Evolutionary conservation across 2,329 filamentous ascomycete species (phyloP).

Genomic region (Fusarium buharicum): DNA sequence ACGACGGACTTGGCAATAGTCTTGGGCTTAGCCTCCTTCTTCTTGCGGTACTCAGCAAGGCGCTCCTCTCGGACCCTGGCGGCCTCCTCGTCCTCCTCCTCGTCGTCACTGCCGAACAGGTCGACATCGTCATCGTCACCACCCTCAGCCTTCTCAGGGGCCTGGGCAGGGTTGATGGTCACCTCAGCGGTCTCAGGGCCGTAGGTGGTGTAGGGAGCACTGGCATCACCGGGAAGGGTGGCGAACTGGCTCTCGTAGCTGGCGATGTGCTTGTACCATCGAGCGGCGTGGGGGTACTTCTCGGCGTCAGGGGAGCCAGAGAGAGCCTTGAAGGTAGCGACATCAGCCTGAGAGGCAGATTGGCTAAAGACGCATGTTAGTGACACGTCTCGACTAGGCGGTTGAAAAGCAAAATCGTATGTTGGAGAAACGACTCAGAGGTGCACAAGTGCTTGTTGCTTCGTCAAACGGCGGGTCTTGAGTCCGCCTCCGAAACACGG

Average conservation of each 20-base stretch:
- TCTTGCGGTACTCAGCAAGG: constrained; percentile 92
- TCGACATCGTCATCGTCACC: constrained; percentile 79
- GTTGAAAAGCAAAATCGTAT: constrained; percentile 13
- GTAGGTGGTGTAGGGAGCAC: constrained; percentile 89
- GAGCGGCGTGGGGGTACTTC: constrained; percentile 93
- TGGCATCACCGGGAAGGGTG: constrained; percentile 88
- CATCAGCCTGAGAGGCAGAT: constrained; percentile 91
- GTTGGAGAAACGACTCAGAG: constrained; percentile 67
- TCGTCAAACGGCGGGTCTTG: constrained; percentile 91
- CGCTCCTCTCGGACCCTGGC: constrained; percentile 86
- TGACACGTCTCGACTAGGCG: constrained; percentile 9
- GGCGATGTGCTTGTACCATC: constrained; percentile 99
- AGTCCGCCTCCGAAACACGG: constrained; percentile 94
- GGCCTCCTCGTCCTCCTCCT: constrained; percentile 93
- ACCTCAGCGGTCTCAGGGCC: constrained; percentile 84
- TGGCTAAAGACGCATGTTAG: constrained; percentile 52
- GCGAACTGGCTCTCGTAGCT: constrained; percentile 93
- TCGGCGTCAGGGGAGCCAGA: constrained; percentile 77
- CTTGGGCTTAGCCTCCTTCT: constrained; percentile 96
- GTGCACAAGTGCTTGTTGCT: constrained; percentile 77
- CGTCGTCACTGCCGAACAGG: constrained; percentile 91
- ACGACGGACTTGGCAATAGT: constrained; percentile 94
- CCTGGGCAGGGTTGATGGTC: constrained; percentile 86
- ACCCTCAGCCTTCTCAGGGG: constrained; percentile 52
- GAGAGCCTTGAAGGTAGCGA: constrained; percentile 92